A percentile compares a stretch with the other conserved stretches of the same genome.
Evolutionary conservation across 2,329 filamentous ascomycete genomes (phyloP).

Genomic region (Metarhizium rileyi): DNA sequence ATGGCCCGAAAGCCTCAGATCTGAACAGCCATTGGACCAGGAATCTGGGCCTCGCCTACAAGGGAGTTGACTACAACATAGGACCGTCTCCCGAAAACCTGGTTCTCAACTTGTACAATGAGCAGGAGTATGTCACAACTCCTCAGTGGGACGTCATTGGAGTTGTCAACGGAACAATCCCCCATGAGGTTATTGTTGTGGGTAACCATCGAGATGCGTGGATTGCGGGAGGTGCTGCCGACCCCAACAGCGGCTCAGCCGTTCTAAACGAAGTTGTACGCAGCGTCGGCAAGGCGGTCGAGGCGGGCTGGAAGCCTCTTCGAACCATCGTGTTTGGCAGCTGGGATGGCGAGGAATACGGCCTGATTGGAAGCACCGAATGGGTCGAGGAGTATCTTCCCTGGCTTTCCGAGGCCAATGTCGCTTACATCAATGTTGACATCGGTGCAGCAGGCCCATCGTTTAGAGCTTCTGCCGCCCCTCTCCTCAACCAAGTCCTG

Average conservation of each 20-base stretch:
- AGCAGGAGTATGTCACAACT: constrained; percentile 73
- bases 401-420: constrained; percentile 62
- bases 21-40: constrained; percentile 63
- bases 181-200: constrained; percentile 77
- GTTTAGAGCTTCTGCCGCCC: constrained; percentile 60
- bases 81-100: constrained; percentile 68
- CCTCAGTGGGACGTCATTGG: constrained; percentile 89
- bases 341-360: constrained; percentile 81
- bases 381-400: constrained; percentile 87
- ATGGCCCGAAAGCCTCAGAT: constrained; percentile 68
- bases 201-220: constrained; percentile 92
- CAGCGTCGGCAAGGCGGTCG: constrained; percentile 61
- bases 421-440: constrained; percentile 84
- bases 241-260: constrained; percentile 76
- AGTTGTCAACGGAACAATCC: constrained; percentile 76
- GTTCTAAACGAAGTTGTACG: constrained; percentile 70
- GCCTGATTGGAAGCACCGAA: constrained; percentile 76
- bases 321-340: constrained; percentile 85
- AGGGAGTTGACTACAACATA: constrained; percentile 76
- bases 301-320: constrained; percentile 50
- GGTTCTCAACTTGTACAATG: constrained; percentile 63
- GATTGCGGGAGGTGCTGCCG: constrained; percentile 75
- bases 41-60: constrained; percentile 64
- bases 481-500: constrained; percentile 65
- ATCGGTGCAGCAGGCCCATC: constrained; percentile 56